Percentiles rank a stretch among this genome's conserved stretches.
Conservation (phyloP, 1,284 basidiomycete species). For the Bjerkandera adusta region DNA sequence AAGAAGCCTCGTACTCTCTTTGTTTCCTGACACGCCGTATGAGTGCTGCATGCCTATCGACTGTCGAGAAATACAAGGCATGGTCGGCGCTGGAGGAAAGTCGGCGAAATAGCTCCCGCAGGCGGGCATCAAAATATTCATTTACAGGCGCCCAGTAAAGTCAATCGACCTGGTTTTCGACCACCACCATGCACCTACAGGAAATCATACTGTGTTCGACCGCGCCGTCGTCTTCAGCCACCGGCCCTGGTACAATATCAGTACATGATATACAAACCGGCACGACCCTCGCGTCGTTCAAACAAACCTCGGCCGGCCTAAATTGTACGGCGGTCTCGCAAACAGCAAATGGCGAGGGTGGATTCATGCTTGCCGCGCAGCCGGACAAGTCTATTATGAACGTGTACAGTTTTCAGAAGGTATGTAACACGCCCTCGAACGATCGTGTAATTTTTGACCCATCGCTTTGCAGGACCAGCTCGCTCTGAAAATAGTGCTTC, state of each 20-base stretch:
- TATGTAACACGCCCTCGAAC: constrained; percentile 24
- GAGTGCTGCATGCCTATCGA: too few species aligned
- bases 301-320: constrained; percentile 60
- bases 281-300: constrained; percentile 68
- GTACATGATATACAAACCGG: constrained; percentile 76
- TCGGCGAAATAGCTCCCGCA: too few species aligned
- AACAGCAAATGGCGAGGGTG: constrained; percentile 66
- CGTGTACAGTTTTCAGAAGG: constrained; percentile 85
- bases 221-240: constrained; percentile 41
- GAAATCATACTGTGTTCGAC: constrained; percentile 67
- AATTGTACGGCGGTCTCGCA: constrained; percentile 63
- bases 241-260: constrained; percentile 57
- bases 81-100: too few species aligned
- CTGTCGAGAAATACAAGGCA: too few species aligned
- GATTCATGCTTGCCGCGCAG: constrained; percentile 74
- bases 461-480: constrained; percentile 75
- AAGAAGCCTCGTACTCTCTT: too few species aligned
- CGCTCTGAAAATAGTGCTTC: constrained; percentile 82
- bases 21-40: too few species aligned
- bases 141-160: too few species aligned
- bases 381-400: constrained; percentile 79
- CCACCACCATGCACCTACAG: constrained; percentile 59
- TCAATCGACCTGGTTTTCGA: too few species aligned
- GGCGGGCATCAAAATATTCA: too few species aligned
- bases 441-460: constrained; percentile 4